Evolutionary conservation across 2,329 filamentous ascomycete genomes (phyloP), one percentile per base, ranked within the genome.

Genomic region (Apiospora kogelbergensis): DNA sequence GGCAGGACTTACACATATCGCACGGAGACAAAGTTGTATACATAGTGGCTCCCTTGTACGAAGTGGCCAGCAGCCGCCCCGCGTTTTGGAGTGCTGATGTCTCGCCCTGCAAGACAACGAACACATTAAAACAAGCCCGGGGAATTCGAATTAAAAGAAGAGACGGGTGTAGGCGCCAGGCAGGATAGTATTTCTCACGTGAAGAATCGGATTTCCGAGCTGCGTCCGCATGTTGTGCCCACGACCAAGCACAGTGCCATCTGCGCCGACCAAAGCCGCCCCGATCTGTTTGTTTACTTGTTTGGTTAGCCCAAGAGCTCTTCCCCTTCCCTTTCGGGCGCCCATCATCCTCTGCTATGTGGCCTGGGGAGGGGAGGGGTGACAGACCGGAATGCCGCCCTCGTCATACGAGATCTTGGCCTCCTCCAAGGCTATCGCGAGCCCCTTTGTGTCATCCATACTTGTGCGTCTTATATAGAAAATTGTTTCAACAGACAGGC

Each of bases 21-120:
- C 92, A 95, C 0, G 92, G 92, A 2, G 90, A 93, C 7, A 95
- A 83, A 0, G 92, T 94, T 2, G 92, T 95, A 80, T 93, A 95
- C 91, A 95, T 94, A n/a, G 91, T 94, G 44, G 90, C 87, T 40
- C 89, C 90, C 72, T 85, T 85, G 79, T 94, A 94, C 6, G 86
- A 86, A 1, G 87, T 87, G 20, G 91, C 91, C 41, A 90, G 89
- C 26, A 93, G 85, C 46, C 92, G 88, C 63, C 92, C 92, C 0
- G 91, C 91, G 78, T 91, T 90, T 77, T 92, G 90, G 46, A 95
- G 84, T n/a, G 91, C 89, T 22, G 91, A 89, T 24, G 91, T 94
- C 78, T 95, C 92, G 72, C 89, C 92, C 91, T 94, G 73, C 13
- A 45, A 66, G 22, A 46, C 3, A 22, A 22, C 22, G 24, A 26